A percentile compares a stretch with the other conserved stretches of the same genome.
Evolutionary conservation across 371 early-diverging fungal species (phyloP).

Genomic region (Fennellomyces sp.): DNA sequence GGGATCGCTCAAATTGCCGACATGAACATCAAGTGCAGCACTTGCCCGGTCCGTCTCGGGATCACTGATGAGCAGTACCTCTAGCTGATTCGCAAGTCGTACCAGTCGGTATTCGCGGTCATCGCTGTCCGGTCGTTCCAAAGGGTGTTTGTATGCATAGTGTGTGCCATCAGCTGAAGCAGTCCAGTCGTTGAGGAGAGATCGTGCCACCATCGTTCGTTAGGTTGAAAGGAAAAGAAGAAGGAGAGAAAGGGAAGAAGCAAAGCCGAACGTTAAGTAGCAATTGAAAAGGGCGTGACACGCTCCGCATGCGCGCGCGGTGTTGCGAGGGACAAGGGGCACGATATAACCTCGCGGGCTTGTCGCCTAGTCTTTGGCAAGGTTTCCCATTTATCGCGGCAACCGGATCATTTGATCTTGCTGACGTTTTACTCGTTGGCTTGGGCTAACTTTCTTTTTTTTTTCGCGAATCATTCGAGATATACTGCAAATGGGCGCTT

Average conservation of each 20-base stretch:
- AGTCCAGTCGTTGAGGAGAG: conserved; percentile 13
- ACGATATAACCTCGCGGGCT: too few relatives aligned
- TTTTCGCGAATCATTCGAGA: too few relatives aligned
- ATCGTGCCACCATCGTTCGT: conserved; percentile 14
- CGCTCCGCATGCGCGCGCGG: conserved; percentile 3
- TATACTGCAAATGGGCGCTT: too few relatives aligned
- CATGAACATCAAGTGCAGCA: conserved; percentile 89
- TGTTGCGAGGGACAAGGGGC: not conserved
- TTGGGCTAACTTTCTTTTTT: too few relatives aligned
- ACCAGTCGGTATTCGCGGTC: conserved; percentile 77
- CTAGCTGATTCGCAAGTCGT: conserved; percentile 73
- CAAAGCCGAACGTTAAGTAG: not conserved
- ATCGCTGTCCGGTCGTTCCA: conserved; percentile 66
- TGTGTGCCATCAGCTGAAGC: conserved; percentile 15
- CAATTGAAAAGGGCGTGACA: not conserved
- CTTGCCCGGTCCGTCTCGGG: conserved; percentile 80
- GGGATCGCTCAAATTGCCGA: conserved; percentile 82
- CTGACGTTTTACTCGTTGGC: not conserved
- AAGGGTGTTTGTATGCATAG: conserved; percentile 24
- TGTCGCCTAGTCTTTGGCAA: too few relatives aligned
- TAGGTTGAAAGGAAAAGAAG: conserved; percentile 7
- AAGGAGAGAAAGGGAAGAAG: not conserved
- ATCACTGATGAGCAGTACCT: conserved; percentile 81
- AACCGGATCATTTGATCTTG: not conserved
- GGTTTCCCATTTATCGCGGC: not conserved